Conservation (phyloP, 306 rosid genomes). For the Acacia crassicarpa region DNA sequence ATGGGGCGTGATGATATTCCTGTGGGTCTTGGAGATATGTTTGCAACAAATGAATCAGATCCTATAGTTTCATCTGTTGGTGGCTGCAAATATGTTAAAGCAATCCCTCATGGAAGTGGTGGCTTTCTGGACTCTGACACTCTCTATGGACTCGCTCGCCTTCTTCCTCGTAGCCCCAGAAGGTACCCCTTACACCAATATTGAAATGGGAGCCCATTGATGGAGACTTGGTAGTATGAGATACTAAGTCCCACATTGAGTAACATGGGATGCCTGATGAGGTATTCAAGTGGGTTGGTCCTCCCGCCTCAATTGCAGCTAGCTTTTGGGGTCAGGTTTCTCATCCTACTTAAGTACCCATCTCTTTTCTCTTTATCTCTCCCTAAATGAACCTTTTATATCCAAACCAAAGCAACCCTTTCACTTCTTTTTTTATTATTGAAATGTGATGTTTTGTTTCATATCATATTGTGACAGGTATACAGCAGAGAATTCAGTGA, state of each 20-base stretch:
- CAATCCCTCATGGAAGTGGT: constrained; percentile 94
- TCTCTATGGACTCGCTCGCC: constrained; percentile 88
- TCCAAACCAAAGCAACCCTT: neutral
- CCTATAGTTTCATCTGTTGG: constrained; percentile 59
- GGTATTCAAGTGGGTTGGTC: too few relatives aligned
- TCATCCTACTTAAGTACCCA: too few relatives aligned
- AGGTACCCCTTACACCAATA: constrained; percentile 44
- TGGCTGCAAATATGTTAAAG: constrained; percentile 70
- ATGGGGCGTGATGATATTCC: constrained; percentile 96
- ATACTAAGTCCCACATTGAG: too few relatives aligned
- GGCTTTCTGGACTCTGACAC: constrained; percentile 90
- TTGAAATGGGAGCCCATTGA: neutral
- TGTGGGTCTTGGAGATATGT: constrained; percentile 82
- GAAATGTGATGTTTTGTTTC: neutral
- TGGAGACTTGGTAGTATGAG: too few relatives aligned
- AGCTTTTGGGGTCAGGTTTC: too few relatives aligned
- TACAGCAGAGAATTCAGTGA: constrained; percentile 67
- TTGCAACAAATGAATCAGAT: constrained; percentile 71
- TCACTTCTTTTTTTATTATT: constrained; percentile 9
- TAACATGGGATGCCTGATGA: too few relatives aligned
- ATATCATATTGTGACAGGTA: constrained; percentile 48
- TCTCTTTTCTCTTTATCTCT: neutral
- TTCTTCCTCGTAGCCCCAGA: constrained; percentile 82
- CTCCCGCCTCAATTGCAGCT: too few relatives aligned
- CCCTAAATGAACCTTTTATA: neutral